These are phyloP conservation scores for Clavispora vitiphila DNA, from an alignment of 805 yeast species.

Conservation along the genomic window DNA sequence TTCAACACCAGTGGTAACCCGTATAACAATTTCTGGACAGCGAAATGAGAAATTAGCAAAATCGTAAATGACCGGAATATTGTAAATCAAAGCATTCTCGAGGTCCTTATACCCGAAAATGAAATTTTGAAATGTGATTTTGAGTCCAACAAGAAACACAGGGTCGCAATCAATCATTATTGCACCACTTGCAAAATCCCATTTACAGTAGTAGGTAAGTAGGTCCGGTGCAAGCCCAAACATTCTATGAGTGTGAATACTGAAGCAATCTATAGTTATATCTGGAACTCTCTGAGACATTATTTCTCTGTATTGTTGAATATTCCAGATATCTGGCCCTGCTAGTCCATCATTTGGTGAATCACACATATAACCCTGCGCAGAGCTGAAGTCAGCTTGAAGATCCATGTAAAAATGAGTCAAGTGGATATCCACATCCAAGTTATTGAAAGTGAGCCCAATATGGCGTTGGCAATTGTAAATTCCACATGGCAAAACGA, in stretches of 20 bases:
- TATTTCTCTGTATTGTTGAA: constrained; percentile 17
- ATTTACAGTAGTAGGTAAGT: constrained; percentile 82
- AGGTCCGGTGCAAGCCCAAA: constrained; percentile 89
- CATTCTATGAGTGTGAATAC: constrained; percentile 83
- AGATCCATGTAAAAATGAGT: constrained; percentile 92
- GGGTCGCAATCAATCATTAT: constrained; percentile 50
- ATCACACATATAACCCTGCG: constrained; percentile 23
- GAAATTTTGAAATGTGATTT: constrained; percentile 41
- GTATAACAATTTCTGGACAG: constrained; percentile 43
- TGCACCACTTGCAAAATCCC: constrained; percentile 75
- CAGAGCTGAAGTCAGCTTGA: constrained; percentile 67
- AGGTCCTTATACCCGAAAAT: constrained; percentile 63
- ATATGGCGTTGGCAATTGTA: constrained; percentile 62
- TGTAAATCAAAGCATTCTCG: constrained; percentile 67
- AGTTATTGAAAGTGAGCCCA: constrained; percentile 55
- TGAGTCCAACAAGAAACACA: constrained; percentile 39
- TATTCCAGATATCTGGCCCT: constrained; percentile 22
- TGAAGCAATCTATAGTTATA: constrained; percentile 51
- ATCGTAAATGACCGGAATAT: constrained; percentile 57
- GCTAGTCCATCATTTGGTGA: constrained; percentile 13
- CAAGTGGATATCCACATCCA: constrained; percentile 79
- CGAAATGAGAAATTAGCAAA: constrained; percentile 59
- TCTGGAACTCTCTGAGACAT: constrained; percentile 29
- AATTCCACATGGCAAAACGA: constrained; percentile 67
- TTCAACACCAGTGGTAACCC: constrained; percentile 29